phyloP scores from a whole-genome alignment of 2,329 filamentous ascomycete genomes.

The Alternaria incomplexa region DNA sequence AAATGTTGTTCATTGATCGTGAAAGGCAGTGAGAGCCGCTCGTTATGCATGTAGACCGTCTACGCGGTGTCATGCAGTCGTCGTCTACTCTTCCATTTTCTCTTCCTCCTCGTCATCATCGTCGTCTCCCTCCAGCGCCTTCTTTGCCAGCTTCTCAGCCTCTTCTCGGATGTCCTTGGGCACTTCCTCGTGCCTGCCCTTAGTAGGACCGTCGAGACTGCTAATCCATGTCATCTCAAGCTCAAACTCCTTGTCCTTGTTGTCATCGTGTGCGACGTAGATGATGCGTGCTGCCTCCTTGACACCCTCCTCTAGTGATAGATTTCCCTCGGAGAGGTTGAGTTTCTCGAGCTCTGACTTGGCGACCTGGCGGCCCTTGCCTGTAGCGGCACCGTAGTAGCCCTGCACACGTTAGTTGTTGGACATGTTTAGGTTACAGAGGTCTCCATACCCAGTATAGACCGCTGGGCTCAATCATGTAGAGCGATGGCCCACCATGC shows the following conservation, averaged over 20 bases:
- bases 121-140: constrained; percentile 84
- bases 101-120: constrained; percentile 77
- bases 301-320: constrained; percentile 84
- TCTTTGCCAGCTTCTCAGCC: constrained; percentile 91
- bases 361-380: constrained; percentile 94
- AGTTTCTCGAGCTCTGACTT: constrained; percentile 99
- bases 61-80: constrained; percentile 27
- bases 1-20: constrained; percentile 21
- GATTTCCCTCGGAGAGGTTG: constrained; percentile 76
- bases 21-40: constrained; percentile 24
- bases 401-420: constrained; percentile 59
- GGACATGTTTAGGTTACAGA: background rate
- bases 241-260: constrained; percentile 99
- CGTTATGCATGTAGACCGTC: constrained; percentile 34
- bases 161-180: constrained; percentile 89
- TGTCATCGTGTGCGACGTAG: constrained; percentile 96
- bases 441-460: constrained; percentile 76
- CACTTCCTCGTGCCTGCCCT: constrained; percentile 91
- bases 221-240: constrained; percentile 99
- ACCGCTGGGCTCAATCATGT: constrained; percentile 99
- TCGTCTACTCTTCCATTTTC: constrained; percentile 83
- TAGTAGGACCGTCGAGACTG: constrained; percentile 80
- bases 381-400: constrained; percentile 96
- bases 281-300: constrained; percentile 98
- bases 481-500: constrained; percentile 89